Conservation (phyloP, 1,284 basidiomycete genomes). For the Cryptococcus wingfieldii region DNA sequence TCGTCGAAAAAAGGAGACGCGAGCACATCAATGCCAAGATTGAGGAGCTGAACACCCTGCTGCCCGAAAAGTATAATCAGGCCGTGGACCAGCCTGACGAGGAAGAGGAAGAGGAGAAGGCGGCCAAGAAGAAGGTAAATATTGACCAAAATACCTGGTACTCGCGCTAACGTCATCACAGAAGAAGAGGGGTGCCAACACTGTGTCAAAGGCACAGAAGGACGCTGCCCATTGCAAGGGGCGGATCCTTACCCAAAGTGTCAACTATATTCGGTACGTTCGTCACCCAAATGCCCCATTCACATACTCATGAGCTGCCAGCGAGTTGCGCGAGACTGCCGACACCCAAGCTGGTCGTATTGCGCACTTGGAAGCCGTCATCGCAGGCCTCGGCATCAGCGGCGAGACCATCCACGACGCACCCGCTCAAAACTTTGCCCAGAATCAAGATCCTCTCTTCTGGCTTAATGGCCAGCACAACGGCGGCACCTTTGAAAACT, state of each 20-base stretch:
- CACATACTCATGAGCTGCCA: constrained; percentile 7
- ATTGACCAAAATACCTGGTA: background rate
- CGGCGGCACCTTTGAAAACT: background rate
- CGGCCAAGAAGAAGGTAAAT: constrained; percentile 34
- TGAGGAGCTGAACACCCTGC: constrained; percentile 39
- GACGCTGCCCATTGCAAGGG: constrained; percentile 44
- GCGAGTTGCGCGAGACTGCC: constrained; percentile 33
- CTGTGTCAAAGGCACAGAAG: constrained; percentile 30
- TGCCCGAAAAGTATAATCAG: constrained; percentile 30
- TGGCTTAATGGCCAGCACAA: constrained; percentile 1
- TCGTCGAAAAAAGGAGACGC: constrained; percentile 44
- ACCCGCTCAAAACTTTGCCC: background rate
- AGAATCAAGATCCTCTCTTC: background rate
- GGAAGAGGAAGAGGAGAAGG: constrained; percentile 33
- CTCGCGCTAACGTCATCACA: constrained; percentile 12
- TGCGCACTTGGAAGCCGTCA: constrained; percentile 32
- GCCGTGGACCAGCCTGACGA: constrained; percentile 29
- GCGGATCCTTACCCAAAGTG: constrained; percentile 37
- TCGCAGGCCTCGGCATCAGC: constrained; percentile 17
- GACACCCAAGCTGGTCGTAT: constrained; percentile 34
- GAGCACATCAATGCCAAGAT: constrained; percentile 49
- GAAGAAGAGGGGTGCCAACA: constrained; percentile 13
- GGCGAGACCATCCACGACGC: background rate
- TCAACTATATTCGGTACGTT: constrained; percentile 40
- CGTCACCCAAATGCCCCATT: background rate